A percentile compares a stretch with the other conserved stretches of the same genome.
phyloP scores from a whole-genome alignment of 2,329 filamentous ascomycete genomes.

The Orbilia oligospora region DNA sequence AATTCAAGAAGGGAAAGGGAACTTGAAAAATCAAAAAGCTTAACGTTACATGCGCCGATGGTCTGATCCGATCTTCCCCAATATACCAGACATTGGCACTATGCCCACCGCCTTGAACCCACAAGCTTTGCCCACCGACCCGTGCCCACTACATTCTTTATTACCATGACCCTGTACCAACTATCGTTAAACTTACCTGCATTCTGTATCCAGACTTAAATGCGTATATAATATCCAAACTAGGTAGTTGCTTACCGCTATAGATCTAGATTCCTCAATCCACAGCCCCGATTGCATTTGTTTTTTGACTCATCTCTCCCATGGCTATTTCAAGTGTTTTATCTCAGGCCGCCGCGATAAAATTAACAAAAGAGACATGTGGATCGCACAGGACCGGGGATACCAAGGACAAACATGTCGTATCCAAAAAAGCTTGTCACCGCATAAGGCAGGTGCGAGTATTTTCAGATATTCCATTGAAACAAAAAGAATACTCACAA shows the following conservation, averaged over 20 bases:
- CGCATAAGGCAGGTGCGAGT: slow-evolving; percentile 12
- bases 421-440: slow-evolving; percentile 33
- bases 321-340: background rate
- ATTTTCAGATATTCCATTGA: background rate
- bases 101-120: slow-evolving; percentile 19
- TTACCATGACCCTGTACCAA: background rate
- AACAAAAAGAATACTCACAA: background rate
- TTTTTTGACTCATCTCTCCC: slow-evolving; percentile 1
- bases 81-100: no score
- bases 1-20: no score
- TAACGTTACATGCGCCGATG: slow-evolving; percentile 15
- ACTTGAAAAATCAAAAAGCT: no score
- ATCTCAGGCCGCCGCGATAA: background rate
- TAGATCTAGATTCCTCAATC: background rate
- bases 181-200: background rate
- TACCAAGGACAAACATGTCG: background rate
- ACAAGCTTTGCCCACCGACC: slow-evolving; percentile 6
- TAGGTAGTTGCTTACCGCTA: background rate
- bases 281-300: background rate
- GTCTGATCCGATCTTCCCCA: background rate
- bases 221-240: background rate
- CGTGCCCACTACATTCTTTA: background rate
- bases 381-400: background rate
- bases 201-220: background rate
- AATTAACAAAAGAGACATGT: background rate